phyloP scores from a whole-genome alignment of 2,329 filamentous ascomycete species.

The Alternaria gaisen region DNA sequence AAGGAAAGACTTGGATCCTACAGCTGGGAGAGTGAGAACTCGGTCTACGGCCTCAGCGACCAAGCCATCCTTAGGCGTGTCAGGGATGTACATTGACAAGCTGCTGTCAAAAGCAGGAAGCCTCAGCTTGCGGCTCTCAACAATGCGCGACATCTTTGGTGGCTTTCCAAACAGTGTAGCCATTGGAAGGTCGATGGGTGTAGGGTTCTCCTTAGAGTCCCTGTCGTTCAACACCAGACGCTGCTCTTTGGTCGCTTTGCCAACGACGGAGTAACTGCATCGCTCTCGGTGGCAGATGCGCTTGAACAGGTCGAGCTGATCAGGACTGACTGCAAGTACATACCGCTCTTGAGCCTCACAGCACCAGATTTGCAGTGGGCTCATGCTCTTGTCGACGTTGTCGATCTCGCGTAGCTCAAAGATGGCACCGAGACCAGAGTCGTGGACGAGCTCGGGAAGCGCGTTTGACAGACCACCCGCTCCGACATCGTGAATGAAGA shows the following conservation, averaged over 20 bases:
- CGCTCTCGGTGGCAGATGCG: slow-evolving; percentile 80
- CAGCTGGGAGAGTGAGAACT: slow-evolving; percentile 84
- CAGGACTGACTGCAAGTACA: slow-evolving; percentile 84
- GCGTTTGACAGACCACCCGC: slow-evolving; percentile 88
- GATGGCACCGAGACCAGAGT: slow-evolving; percentile 86
- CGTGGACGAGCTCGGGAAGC: slow-evolving; percentile 87
- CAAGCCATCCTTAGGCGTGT: slow-evolving; percentile 61
- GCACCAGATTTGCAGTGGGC: slow-evolving; percentile 96
- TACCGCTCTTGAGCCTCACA: slow-evolving; percentile 97
- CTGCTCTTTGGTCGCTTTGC: slow-evolving; percentile 75
- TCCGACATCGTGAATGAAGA: slow-evolving; percentile 97
- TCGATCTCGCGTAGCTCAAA: slow-evolving; percentile 97
- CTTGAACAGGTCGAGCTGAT: slow-evolving; percentile 76
- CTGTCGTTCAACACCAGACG: slow-evolving; percentile 83
- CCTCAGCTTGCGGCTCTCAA: slow-evolving; percentile 72
- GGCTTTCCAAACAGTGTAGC: slow-evolving; percentile 87
- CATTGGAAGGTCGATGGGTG: slow-evolving; percentile 89
- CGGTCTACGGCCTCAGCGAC: slow-evolving; percentile 77
- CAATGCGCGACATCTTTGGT: slow-evolving; percentile 79
- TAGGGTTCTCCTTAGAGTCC: slow-evolving; percentile 76
- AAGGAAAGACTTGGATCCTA: slow-evolving; percentile 96
- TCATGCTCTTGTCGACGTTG: slow-evolving; percentile 89
- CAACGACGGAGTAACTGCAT: slow-evolving; percentile 92
- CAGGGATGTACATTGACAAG: slow-evolving; percentile 72
- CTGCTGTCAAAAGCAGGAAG: slow-evolving; percentile 79